phyloP scores from a whole-genome alignment of 139 green algal genomes.

The Diplosphaera chodatii region DNA sequence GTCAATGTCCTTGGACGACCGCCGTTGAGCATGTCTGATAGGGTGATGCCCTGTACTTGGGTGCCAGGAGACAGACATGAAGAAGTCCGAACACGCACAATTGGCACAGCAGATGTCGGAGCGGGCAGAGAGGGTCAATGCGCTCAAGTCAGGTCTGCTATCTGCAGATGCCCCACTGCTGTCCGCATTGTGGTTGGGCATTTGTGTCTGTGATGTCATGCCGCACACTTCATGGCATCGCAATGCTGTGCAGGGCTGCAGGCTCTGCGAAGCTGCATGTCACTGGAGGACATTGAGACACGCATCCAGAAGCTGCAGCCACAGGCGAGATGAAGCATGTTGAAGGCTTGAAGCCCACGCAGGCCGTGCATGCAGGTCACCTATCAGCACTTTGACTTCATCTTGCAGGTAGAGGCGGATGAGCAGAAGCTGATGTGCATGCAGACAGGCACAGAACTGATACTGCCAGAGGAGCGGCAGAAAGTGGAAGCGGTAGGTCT shows the following conservation, averaged over 20 bases:
- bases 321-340: slow-evolving; percentile 4
- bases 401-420: slow-evolving; percentile 13
- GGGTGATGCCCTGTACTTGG: background rate
- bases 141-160: background rate
- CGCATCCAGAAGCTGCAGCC: slow-evolving; percentile 5
- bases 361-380: background rate
- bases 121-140: background rate
- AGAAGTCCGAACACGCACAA: slow-evolving; percentile 19
- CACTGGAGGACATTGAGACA: slow-evolving; percentile 29
- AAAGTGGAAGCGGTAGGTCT: slow-evolving; percentile 17
- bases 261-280: slow-evolving; percentile 22
- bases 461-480: slow-evolving; percentile 22
- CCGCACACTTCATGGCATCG: no score
- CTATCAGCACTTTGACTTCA: background rate
- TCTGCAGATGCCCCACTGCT: background rate
- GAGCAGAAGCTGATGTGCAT: slow-evolving; percentile 20
- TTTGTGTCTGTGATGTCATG: background rate
- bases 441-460: slow-evolving; percentile 10
- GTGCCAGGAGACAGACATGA: slow-evolving; percentile 38
- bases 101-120: slow-evolving; percentile 1
- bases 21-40: background rate
- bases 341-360: no score
- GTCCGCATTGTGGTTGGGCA: no score
- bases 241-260: slow-evolving; percentile 47
- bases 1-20: no score